Base-by-base conservation (phyloP, 192 early-diverging fungal genomes). In the Dissophora globulifera region DNA sequence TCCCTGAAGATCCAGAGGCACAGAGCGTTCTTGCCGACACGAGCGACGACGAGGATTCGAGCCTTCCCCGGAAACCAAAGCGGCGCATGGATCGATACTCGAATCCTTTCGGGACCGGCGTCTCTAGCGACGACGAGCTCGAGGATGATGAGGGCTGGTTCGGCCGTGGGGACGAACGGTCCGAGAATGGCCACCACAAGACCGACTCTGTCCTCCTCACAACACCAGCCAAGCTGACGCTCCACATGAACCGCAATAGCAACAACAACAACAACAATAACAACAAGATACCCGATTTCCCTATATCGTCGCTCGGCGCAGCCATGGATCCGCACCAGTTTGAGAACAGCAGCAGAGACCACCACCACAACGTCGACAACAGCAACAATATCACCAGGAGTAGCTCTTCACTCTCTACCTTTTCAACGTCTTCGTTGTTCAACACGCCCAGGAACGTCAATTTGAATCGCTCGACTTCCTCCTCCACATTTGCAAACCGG, bases 91-190 rank as follows among this genome's bases (percentile, higher is more conserved):
- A 76, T 7, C 49, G 41, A 7, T 76, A 76, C 30, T 23, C 32
- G 9, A 76, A 76, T 22, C 72, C 72, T 0, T 76, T 76, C 57
- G 63, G 57, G 5, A 13, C 72, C 16, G 33, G 47, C 29, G 45
- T 62, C 3, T 26, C 20, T 16, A 41, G 50, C 13, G 31, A 17
- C 6, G 62, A 67, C 4, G 58, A 60, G 7, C 57, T 38, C 4
- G 72, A 76, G 45, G 72, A 76, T 20, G 72, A 76, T n/a, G 72
- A 76, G 26, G 72, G 58, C 2, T 67, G 63, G 72, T 29, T 75
- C 3, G 70, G 70, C 3, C 49, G 50, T 20, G 70, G 70, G 0
- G 70, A 64, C 8, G 48, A 41, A 6, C 49, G 55, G 3, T 72
- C 70, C 4, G 63, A 66, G 35, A 29, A 53, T 19, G 72, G 72